Evolutionary conservation across 371 early-diverging fungal species (phyloP), one percentile per base, ranked within the genome.

Genomic region (Blakeslea trispora): DNA sequence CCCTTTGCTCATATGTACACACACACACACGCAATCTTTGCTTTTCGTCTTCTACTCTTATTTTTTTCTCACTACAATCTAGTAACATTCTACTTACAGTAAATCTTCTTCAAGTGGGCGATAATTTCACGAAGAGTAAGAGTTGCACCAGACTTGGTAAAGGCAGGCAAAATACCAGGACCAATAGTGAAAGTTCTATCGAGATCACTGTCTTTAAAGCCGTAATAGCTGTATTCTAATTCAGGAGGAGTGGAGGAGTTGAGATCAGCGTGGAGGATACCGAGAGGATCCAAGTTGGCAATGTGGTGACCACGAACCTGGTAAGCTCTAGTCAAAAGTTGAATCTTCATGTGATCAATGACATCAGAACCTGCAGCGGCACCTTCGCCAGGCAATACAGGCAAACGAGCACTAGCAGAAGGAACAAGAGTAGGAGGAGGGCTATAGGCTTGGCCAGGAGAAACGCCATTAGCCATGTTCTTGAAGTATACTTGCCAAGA

Each of bases 401-500:
- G 82, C 11, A 87, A 79, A 63, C 84, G 86, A 45, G 87, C 87
- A 52, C 83, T 81, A 22, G 79, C 80, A 34, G 86, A 79, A 9
- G 91, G 83, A 22, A 88, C 84, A 37, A 94, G 78, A 22, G 85
- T 90, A 15, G 94, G 96, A 23, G 95, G 91, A 39, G 92, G 73
- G 51, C 81, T 79, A 79, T 89, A 93, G 24, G 94, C 91, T 53
- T 84, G 74, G 9, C 84, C 79, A n/a, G 92, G 85, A 62, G 77
- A 64, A 41, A 82, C 81, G 32, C 89, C 90, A 43, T 81, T 78
- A 45, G 87, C 82, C 64, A 94, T 84, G 78, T 97, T 95, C 67
- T 85, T 85, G 69, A 98, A 98, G 81, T 97, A 97, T 18, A 93
- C 83, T 71, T 93, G 93, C 99, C 99, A 98, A 50, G 95, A 95